A percentile compares a stretch with the other conserved stretches of the same genome.
phyloP scores from a whole-genome alignment of 257 asterid species.

The Coffea canephora region DNA sequence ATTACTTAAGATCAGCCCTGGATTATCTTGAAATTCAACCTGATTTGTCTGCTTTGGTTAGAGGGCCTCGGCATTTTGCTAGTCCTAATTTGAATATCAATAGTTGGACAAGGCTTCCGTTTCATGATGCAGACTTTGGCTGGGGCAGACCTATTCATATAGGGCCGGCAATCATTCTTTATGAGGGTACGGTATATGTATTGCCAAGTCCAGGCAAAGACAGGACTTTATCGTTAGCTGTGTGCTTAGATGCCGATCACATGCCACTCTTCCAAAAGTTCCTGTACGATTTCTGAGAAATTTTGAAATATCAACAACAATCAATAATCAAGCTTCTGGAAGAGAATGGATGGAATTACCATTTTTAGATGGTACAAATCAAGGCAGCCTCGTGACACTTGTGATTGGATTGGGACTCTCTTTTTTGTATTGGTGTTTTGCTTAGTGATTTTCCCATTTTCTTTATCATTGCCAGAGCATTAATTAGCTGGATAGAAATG shows the following conservation, averaged over 20 bases:
- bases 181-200: conserved; percentile 63
- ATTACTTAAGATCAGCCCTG: conserved; percentile 46
- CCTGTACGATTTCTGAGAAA: conserved; percentile 40
- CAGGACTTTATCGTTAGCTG: conserved; percentile 52
- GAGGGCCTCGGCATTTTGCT: conserved; percentile 53
- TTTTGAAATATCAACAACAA: background rate
- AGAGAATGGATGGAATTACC: background rate
- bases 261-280: conserved; percentile 51
- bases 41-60: conserved; percentile 54
- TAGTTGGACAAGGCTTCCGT: conserved; percentile 75
- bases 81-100: conserved; percentile 70
- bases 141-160: conserved; percentile 76
- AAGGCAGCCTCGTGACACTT: background rate
- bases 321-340: background rate
- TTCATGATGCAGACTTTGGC: conserved; percentile 75
- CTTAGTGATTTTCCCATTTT: background rate
- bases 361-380: background rate
- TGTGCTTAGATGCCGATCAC: conserved; percentile 64
- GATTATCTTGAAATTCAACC: conserved; percentile 53
- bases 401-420: background rate
- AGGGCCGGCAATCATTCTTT: conserved; percentile 66
- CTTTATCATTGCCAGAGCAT: background rate
- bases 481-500: background rate
- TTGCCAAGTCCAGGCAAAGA: conserved; percentile 55
- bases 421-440: background rate